phyloP scores from a whole-genome alignment of 2,329 filamentous ascomycete species.

The Talaromyces albobiverticillius region DNA sequence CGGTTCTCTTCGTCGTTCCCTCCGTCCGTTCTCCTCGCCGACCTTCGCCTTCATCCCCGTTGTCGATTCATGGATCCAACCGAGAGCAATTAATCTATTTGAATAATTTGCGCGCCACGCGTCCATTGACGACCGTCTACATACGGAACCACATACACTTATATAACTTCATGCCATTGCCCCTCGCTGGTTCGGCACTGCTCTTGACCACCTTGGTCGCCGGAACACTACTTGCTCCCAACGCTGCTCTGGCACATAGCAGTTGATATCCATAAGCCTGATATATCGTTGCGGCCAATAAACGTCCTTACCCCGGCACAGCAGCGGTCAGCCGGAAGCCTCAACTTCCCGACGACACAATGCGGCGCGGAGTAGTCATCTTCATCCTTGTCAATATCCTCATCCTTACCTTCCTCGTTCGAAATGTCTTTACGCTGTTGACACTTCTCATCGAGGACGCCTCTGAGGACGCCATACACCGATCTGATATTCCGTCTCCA shows the following conservation, averaged over 20 bases:
- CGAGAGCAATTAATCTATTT: neutral
- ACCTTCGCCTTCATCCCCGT: neutral
- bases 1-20: neutral
- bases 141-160: neutral
- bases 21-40: neutral
- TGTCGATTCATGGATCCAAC: neutral
- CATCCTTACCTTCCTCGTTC: constrained; percentile 62
- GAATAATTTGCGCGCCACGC: too few relatives aligned
- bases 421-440: constrained; percentile 68
- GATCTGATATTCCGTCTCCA: constrained; percentile 63
- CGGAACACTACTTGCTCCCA: neutral
- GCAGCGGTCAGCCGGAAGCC: neutral
- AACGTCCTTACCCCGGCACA: neutral
- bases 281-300: neutral
- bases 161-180: too few relatives aligned
- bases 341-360: constrained; percentile 30
- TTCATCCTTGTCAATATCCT: constrained; percentile 64
- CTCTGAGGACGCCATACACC: constrained; percentile 63
- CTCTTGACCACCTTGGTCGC: too few relatives aligned
- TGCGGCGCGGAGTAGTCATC: constrained; percentile 60
- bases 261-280: neutral
- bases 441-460: constrained; percentile 68
- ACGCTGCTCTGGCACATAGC: neutral
- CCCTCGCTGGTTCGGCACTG: too few relatives aligned
- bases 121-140: neutral